phyloP scores from a whole-genome alignment of 176 grass and related monocot genomes.

The Canna indica region DNA sequence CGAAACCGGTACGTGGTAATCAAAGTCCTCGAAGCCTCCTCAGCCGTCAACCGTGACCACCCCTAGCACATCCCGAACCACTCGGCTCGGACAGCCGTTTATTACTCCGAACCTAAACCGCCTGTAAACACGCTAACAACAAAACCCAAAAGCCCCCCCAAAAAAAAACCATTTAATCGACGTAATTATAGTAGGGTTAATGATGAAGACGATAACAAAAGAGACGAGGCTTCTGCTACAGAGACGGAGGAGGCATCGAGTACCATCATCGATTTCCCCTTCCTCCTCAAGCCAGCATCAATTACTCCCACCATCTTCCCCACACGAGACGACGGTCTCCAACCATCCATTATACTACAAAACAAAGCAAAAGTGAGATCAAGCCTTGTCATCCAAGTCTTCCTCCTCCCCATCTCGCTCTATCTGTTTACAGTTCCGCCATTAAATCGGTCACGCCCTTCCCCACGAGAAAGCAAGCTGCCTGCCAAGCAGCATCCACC shows the following conservation, averaged over 20 bases:
- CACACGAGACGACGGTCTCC: not conserved
- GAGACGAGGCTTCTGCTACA: too few species aligned
- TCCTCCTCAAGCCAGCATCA: slow-evolving; percentile 32
- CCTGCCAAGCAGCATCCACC: not conserved
- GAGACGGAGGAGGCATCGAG: not conserved
- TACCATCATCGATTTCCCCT: slow-evolving; percentile 24
- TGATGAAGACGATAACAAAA: not conserved
- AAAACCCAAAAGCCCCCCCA: too few species aligned
- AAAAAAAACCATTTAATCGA: too few species aligned
- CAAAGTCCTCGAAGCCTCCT: too few species aligned
- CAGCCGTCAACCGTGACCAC: too few species aligned
- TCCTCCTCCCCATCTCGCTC: not conserved
- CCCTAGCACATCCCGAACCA: not conserved
- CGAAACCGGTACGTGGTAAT: too few species aligned
- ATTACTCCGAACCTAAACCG: not conserved
- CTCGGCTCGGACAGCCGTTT: not conserved
- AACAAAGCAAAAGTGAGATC: not conserved
- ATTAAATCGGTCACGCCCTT: slow-evolving; percentile 40
- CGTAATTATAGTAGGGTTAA: too few species aligned
- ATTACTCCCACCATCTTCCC: not conserved
- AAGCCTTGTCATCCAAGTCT: not conserved
- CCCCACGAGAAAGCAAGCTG: not conserved
- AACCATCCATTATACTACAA: slow-evolving; percentile 1
- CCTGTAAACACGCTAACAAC: too few species aligned
- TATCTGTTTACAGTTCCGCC: slow-evolving; percentile 4